Conservation (phyloP, 371 early-diverging fungal genomes). For the Rhizopus sp. region DNA sequence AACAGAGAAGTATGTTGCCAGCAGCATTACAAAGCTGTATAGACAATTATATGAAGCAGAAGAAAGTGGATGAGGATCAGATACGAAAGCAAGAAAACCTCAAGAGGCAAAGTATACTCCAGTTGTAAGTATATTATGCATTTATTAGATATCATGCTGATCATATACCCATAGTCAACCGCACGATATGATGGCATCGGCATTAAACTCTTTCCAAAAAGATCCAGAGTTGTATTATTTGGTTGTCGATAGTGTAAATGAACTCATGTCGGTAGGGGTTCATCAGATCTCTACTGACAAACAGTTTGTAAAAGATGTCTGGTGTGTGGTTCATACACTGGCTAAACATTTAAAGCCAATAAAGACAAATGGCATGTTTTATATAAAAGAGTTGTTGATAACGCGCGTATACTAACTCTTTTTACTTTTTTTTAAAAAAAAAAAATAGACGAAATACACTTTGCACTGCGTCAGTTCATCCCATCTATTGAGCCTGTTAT, state of each 20-base stretch:
- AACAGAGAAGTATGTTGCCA: constrained; percentile 36
- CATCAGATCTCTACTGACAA: constrained; percentile 25
- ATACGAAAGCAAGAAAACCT: constrained; percentile 44
- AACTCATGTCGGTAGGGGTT: constrained; percentile 29
- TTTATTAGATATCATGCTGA: neutral
- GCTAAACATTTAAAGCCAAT: constrained; percentile 31
- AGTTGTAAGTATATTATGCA: constrained; percentile 29
- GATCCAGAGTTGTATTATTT: constrained; percentile 47
- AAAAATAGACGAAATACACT: constrained; percentile 38
- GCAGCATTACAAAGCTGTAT: constrained; percentile 47
- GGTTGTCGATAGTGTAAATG: constrained; percentile 43
- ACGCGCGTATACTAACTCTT: too few species aligned
- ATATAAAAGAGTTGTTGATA: neutral
- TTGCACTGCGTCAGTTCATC: constrained; percentile 37
- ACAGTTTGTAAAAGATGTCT: constrained; percentile 38
- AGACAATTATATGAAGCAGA: constrained; percentile 46
- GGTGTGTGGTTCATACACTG: constrained; percentile 44
- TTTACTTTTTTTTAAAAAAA: too few species aligned
- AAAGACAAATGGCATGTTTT: constrained; percentile 25
- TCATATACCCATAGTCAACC: constrained; percentile 32
- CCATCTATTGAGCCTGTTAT: constrained; percentile 57
- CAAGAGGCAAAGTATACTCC: constrained; percentile 40
- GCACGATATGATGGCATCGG: constrained; percentile 37
- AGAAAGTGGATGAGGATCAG: constrained; percentile 53
- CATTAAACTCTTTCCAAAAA: constrained; percentile 29